Conservation (phyloP, 352 stramenopile genomes). For the Pythium phragmiticola region DNA sequence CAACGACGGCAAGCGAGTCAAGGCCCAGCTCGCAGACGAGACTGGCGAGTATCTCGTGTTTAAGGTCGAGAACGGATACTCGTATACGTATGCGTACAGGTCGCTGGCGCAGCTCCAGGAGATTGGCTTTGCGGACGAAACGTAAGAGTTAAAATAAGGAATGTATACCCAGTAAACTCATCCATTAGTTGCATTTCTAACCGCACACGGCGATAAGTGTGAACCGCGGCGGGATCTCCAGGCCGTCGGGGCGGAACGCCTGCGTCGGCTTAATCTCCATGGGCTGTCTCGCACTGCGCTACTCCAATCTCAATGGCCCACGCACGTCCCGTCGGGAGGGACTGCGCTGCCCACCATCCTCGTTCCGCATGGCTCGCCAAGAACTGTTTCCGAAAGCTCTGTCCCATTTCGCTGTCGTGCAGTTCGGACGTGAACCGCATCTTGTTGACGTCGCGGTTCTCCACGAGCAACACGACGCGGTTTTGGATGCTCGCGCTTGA, state of each 20-base stretch:
- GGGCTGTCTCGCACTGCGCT: constrained; percentile 22
- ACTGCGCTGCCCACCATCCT: constrained; percentile 21
- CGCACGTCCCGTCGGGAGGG: constrained; percentile 17
- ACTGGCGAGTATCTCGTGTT: constrained; percentile 56
- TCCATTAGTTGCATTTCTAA: background rate
- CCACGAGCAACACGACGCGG: constrained; percentile 90
- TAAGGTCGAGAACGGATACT: constrained; percentile 55
- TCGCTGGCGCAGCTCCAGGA: constrained; percentile 23
- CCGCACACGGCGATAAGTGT: constrained; percentile 14
- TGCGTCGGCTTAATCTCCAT: constrained; percentile 9
- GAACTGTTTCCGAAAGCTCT: too few relatives aligned
- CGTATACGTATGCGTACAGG: constrained; percentile 59
- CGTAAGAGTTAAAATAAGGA: too few relatives aligned
- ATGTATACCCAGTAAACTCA: too few relatives aligned
- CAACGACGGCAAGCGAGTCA: constrained; percentile 58
- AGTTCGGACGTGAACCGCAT: constrained; percentile 89
- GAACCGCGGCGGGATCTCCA: constrained; percentile 24
- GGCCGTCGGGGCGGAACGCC: constrained; percentile 21
- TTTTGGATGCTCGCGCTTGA: constrained; percentile 87
- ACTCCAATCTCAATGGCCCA: constrained; percentile 20
- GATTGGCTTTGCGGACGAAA: constrained; percentile 34
- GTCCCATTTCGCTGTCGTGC: constrained; percentile 59
- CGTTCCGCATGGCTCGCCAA: too few relatives aligned
- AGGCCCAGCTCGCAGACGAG: constrained; percentile 44
- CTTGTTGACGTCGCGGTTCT: constrained; percentile 95